These are phyloP conservation scores for Chaetoceros tenuissimus DNA, from an alignment of 108 stramenopile species.

Conservation along the genomic window DNA sequence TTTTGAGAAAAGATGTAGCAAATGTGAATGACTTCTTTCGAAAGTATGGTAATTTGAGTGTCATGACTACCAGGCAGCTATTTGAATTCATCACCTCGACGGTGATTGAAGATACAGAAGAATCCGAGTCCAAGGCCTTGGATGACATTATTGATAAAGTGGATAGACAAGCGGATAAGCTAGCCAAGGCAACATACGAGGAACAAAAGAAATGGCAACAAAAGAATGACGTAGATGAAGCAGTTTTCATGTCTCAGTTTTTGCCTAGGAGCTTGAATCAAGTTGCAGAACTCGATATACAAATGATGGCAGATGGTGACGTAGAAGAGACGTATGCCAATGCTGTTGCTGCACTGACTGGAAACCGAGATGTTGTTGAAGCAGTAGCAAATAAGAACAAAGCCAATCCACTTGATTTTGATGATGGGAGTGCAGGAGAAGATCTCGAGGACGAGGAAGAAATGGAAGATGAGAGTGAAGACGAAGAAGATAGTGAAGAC, in stretches of 20 bases:
- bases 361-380: conserved; percentile 69
- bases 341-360: conserved; percentile 82
- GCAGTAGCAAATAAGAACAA: conserved; percentile 35
- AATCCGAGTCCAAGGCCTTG: conserved; percentile 46
- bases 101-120: conserved; percentile 29
- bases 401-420: conserved; percentile 20
- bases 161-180: conserved; percentile 16
- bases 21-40: conserved; percentile 97
- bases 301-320: conserved; percentile 72
- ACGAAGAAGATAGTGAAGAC: conserved; percentile 17
- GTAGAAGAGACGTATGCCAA: conserved; percentile 84
- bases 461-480: conserved; percentile 9
- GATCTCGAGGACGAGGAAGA: conserved; percentile 1
- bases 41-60: conserved; percentile 72
- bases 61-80: conserved; percentile 79
- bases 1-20: conserved; percentile 90
- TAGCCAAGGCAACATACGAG: conserved; percentile 37
- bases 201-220: conserved; percentile 49
- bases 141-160: conserved; percentile 57
- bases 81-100: conserved; percentile 78
- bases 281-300: conserved; percentile 78
- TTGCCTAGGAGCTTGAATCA: conserved; percentile 83
- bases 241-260: conserved; percentile 89
- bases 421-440: conserved; percentile 6
- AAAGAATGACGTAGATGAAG: conserved; percentile 75